Base-by-base conservation (phyloP, 441 rosid genomes). In the Capsella rubella region DNA sequence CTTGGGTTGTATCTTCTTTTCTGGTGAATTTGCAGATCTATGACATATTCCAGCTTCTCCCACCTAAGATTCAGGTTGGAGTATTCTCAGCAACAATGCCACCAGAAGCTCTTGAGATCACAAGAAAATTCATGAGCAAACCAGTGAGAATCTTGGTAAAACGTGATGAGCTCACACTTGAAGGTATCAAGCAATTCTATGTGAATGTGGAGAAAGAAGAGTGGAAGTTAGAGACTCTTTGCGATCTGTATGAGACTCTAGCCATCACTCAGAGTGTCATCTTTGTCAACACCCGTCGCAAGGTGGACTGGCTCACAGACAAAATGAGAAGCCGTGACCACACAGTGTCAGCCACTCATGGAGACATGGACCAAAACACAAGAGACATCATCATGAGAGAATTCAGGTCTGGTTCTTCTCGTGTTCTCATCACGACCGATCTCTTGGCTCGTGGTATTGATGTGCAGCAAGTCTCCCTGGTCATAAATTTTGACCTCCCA, bases 161-260 rank as follows among this genome's bases (percentile, higher is more conserved):
- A 57, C 81, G 87, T 71, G 87, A 84, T 9, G 87, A 84, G 73
- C 87, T 84, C 18, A 84, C 87, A 47, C 82, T 80, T n/a, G 87
- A 84, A 68, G 87, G 87, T 80, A 84, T 84, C 77, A 84, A 91
- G 82, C 94, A 91, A 74, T 91, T 89, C 66, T 71, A 89, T 62
- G 97, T 91, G 31, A 89, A 89, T 28, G 87, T 87, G 2, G 94
- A 91, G 13, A 84, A 87, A 79, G 97, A 91, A 72, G 94, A 89
- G 14, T 91, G 91, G 94, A 89, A 91, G 80, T 90, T 91, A 0
- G 97, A 91, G 79, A 87, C 91, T 5, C 90, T 91, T 3, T 89
- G 94, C 13, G 92, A 91, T 80, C 87, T 89, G n/a, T 91, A 89
- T 34, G 94, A 90, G 80, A 90, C 94, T 37, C 59, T 79, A 3